Conservation (phyloP, 2,329 filamentous ascomycete species). For the Ophiostoma sp. region DNA sequence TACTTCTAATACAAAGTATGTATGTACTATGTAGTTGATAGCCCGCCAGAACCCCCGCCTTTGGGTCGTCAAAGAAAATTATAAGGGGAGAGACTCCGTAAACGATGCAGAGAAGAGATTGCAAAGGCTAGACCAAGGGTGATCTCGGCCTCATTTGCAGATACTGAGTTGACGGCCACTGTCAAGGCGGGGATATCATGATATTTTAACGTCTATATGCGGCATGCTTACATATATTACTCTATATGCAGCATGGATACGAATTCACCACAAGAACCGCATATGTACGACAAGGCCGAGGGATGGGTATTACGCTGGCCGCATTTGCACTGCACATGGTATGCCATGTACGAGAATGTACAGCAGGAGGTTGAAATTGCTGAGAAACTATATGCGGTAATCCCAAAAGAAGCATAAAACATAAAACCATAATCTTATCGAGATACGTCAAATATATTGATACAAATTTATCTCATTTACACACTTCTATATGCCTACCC, state of each 20-base stretch:
- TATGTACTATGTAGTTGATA: background rate
- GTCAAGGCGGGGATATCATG: background rate
- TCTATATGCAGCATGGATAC: background rate
- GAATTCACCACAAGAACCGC: background rate
- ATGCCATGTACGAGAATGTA: background rate
- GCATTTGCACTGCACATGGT: background rate
- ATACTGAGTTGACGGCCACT: background rate
- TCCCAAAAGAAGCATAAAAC: background rate
- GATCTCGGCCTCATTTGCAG: background rate
- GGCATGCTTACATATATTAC: background rate
- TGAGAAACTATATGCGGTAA: background rate
- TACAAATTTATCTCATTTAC: background rate
- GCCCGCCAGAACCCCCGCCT: background rate
- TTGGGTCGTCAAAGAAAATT: background rate
- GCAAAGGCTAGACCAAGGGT: background rate
- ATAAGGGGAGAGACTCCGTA: background rate
- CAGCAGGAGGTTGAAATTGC: background rate
- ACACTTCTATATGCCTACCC: background rate
- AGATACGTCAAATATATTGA: background rate
- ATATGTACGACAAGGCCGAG: conserved; percentile 5
- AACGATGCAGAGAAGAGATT: background rate
- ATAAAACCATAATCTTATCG: background rate
- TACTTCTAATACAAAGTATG: no score
- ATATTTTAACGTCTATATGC: background rate
- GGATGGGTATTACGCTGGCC: background rate